phyloP scores from a whole-genome alignment of 768 basidiomycete species.

The Boletus rex-veris region DNA sequence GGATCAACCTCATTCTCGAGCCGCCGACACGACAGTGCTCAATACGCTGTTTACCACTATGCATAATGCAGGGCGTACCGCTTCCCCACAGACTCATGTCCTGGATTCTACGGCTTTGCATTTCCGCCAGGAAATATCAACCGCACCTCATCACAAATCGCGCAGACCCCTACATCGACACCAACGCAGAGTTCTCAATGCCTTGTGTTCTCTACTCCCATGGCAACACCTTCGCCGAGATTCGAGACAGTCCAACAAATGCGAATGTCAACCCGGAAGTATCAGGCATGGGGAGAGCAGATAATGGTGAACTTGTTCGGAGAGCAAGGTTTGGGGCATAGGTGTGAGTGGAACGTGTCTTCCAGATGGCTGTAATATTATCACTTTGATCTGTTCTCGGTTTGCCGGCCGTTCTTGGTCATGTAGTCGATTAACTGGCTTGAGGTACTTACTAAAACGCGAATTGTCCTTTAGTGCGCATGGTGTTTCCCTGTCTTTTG shows the following conservation, averaged over 20 bases:
- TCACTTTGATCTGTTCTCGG: too few relatives aligned
- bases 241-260: conserved; percentile 14
- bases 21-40: background rate
- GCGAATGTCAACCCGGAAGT: conserved; percentile 9
- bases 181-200: conserved; percentile 14
- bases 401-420: too few relatives aligned
- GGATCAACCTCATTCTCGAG: too few relatives aligned
- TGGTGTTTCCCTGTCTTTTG: too few relatives aligned
- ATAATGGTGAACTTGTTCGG: conserved; percentile 5
- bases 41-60: background rate
- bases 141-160: conserved; percentile 17
- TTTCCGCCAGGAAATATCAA: conserved; percentile 25
- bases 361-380: background rate
- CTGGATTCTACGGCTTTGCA: conserved; percentile 27
- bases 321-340: conserved; percentile 1
- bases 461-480: too few relatives aligned
- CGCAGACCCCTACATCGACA: conserved; percentile 21
- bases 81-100: conserved; percentile 27
- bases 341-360: conserved; percentile 11
- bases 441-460: too few relatives aligned
- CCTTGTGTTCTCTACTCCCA: conserved; percentile 11
- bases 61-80: conserved; percentile 22
- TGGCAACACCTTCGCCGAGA: conserved; percentile 12
- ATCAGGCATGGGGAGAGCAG: conserved; percentile 16
- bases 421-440: too few relatives aligned